A percentile compares a stretch with the other conserved stretches of the same genome.
Evolutionary conservation across 2,329 filamentous ascomycete genomes (phyloP).

Genomic region (Domatiomyces catenatus): DNA sequence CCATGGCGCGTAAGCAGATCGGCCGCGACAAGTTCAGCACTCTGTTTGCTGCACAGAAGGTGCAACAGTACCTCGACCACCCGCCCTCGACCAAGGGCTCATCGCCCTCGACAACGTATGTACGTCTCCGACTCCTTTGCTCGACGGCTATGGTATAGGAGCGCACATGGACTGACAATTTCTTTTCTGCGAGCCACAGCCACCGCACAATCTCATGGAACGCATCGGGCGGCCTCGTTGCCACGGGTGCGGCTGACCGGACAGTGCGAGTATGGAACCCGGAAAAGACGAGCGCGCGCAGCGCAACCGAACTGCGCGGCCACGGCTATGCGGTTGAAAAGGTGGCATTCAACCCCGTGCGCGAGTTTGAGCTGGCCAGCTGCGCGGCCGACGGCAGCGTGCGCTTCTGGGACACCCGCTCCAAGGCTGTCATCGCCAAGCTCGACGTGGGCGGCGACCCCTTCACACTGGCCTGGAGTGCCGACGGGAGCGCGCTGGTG

Average conservation of each 20-base stretch:
- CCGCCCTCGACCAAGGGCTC: conserved; percentile 33
- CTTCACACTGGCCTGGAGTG: conserved; percentile 34
- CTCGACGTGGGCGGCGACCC: conserved; percentile 35
- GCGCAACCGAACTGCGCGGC: conserved; percentile 34
- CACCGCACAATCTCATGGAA: conserved; percentile 80
- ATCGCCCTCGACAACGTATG: conserved; percentile 40
- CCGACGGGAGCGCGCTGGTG: conserved; percentile 31
- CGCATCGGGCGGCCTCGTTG: conserved; percentile 65
- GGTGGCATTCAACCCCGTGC: conserved; percentile 34
- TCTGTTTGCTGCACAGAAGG: conserved; percentile 53
- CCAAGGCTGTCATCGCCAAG: conserved; percentile 32
- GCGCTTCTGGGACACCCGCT: conserved; percentile 36
- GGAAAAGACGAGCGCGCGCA: conserved; percentile 30
- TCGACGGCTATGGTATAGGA: too few relatives aligned
- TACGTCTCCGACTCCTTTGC: conserved; percentile 8
- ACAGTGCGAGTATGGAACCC: conserved; percentile 83
- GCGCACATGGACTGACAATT: neutral
- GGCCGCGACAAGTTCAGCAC: conserved; percentile 53
- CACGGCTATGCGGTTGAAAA: conserved; percentile 34
- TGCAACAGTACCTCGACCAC: conserved; percentile 54
- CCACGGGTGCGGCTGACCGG: conserved; percentile 77
- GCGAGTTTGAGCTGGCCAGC: conserved; percentile 35
- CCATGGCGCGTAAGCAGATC: conserved; percentile 24
- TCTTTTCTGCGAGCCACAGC: conserved; percentile 26
- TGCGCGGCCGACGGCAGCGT: conserved; percentile 36